Base-by-base conservation (phyloP, 192 early-diverging fungal species). In the Globomyces pollinis-pini region DNA sequence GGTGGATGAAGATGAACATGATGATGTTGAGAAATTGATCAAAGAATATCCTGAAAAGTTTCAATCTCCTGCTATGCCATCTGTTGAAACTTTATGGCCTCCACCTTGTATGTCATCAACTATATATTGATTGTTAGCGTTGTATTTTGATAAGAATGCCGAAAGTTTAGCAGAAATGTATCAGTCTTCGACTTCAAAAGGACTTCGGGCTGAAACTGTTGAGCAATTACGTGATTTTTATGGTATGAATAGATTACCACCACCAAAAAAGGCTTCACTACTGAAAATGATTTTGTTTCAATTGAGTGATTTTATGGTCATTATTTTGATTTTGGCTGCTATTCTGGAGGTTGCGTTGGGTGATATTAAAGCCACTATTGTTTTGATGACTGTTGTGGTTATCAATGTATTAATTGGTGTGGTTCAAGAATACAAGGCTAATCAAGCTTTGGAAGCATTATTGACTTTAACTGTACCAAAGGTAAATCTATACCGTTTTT, bases 141-240 rank as follows among this genome's bases (percentile, higher is more conserved):
- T 97, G 11, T 95, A 95, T 76, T 97, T 92, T 76, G 95, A 98
- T 77, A 90, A 94, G 55, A 83, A 86, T 20, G 78, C 88, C n/a
- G 88, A 88, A 45, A 84, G 81, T 49, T 76, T 94, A 20, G 66
- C 84, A 13, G 81, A 85, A 32, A 98, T 98, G 93, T 98, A 85
- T 70, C 73, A 81, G 20, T 86, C 84, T 32, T 74, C 80, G 24
- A 71, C 88, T 38, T 57, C 74, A 12, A 69, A 60, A 1, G 95
- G 95, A 1, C 69, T 98, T 12, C 55, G 80, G 1, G 64, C 73
- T 9, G 70, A 69, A 8, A 63, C 70, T 12, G 77, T 93, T 29
- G 65, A 72, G 1, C 69, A 77, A 21, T 62, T 92, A 28, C 73
- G 75, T 21, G 83, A 75, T 31, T 88, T 89, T 56, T 96, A 98